These are phyloP conservation scores for Didymella keratinophila DNA, from an alignment of 2,329 filamentous ascomycete genomes.

Conservation along the genomic window DNA sequence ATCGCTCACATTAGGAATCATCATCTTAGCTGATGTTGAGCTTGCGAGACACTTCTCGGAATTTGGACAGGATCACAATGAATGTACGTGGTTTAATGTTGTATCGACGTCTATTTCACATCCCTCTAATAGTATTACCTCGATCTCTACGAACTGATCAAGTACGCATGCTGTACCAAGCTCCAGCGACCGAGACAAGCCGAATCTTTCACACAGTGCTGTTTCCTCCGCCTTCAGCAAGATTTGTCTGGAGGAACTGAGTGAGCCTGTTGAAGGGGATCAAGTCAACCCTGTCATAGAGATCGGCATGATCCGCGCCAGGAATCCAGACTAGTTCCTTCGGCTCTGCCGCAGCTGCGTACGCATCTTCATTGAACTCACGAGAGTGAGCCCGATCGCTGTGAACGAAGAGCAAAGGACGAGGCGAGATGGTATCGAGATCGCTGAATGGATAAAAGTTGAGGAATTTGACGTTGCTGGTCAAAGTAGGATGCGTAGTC, in stretches of 20 bases:
- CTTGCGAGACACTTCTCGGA: too few species aligned
- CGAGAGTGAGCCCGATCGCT: conserved; percentile 40
- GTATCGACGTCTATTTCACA: too few species aligned
- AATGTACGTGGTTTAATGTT: too few species aligned
- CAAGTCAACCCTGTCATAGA: neutral
- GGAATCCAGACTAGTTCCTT: conserved; percentile 49
- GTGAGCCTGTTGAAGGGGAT: neutral
- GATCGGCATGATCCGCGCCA: conserved; percentile 23
- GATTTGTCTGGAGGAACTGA: neutral
- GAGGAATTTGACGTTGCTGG: conserved; percentile 21
- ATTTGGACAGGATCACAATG: too few species aligned
- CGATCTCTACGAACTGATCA: neutral
- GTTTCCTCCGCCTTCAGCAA: neutral
- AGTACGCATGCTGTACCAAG: neutral
- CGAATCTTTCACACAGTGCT: neutral
- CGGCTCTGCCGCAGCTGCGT: conserved; percentile 41
- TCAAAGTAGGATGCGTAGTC: neutral
- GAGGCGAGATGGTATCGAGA: conserved; percentile 14
- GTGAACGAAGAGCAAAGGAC: conserved; percentile 34
- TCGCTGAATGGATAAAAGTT: conserved; percentile 10
- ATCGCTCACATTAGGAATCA: too few species aligned
- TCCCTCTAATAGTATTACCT: too few species aligned
- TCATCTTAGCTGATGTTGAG: too few species aligned
- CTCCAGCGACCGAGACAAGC: neutral
- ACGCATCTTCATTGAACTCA: conserved; percentile 40